Evolutionary conservation across 768 basidiomycete genomes (phyloP), one percentile per base, ranked within the genome.

Genomic region (Podaxis rugospora): DNA sequence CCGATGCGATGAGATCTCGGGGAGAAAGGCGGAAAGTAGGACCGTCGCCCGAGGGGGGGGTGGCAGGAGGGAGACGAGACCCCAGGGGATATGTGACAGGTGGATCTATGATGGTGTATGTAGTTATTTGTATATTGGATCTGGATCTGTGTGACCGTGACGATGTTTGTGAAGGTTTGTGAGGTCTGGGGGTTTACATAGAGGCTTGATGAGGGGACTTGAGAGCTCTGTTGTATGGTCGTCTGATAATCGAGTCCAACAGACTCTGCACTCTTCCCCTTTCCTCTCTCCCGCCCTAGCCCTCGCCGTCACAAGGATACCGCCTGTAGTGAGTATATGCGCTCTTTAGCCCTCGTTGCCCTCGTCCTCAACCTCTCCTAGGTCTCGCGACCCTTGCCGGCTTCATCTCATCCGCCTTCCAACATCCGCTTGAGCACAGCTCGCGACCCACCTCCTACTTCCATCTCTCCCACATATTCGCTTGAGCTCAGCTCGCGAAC

Each of bases 351-450:
- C 51, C 10, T 55, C 44, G 46, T 62, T 54, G 36, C 59, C 68
- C 28, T 67, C 67, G 23, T 61, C 65, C 52, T 71, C 72, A 53
- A 52, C 47, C 27, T 23, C 70, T 55, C 37, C 42, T 69, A 91
- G 88, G 84, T 83, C 91, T 93, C 90, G 90, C 90, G 90, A 93
- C 91, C 91, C 92, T 93, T 92, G 87, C 81, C 89, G 89, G 88
- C 86, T 77, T 83, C 89, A 80, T 74, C 74, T 66, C 67, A 70
- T 83, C 88, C 72, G 63, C 64, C 66, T 66, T 66, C 69, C 61
- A 67, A 64, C 60, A 27, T 66, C 67, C 85, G 86, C 86, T 88
- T 85, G 86, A 88, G 89, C 82, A 71, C 77, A 71, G 82, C 87
- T 88, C 87, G 86, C 57, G 57, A 59, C 49, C 81, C 88, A 88